Conservation (phyloP, 306 rosid species). For the Crataegus laevigata region DNA sequence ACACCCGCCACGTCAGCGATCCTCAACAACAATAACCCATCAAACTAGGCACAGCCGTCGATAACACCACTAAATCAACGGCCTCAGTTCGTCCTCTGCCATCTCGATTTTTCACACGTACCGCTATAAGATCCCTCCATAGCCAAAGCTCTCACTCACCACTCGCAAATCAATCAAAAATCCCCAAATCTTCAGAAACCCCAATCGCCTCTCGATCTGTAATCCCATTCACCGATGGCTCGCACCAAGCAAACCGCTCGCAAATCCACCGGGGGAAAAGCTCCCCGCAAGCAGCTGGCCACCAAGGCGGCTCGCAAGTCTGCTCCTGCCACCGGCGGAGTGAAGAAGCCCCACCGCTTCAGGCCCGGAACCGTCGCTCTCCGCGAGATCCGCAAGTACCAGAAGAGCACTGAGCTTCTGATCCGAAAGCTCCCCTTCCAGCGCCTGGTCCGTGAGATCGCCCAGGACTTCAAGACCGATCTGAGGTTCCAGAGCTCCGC, state of each 20-base stretch:
- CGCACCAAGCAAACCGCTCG: slow-evolving; percentile 32
- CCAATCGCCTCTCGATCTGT: not conserved
- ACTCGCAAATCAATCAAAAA: not conserved
- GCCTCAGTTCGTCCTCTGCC: not conserved
- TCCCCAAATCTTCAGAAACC: not conserved
- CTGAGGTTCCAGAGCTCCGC: slow-evolving; percentile 30
- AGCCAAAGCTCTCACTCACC: not conserved
- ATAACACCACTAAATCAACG: not conserved
- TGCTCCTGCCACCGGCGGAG: slow-evolving; percentile 32
- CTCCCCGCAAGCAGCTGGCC: slow-evolving; percentile 30
- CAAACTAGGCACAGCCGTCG: not conserved
- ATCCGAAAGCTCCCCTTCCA: slow-evolving; percentile 29
- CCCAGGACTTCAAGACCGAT: slow-evolving; percentile 30
- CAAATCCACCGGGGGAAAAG: slow-evolving; percentile 29
- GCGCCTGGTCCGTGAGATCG: slow-evolving; percentile 24
- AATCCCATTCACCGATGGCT: slow-evolving; percentile 1
- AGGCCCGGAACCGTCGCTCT: slow-evolving; percentile 28
- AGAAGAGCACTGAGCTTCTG: slow-evolving; percentile 27
- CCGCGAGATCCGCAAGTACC: slow-evolving; percentile 28
- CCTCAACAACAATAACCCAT: not conserved
- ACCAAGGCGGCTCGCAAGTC: slow-evolving; percentile 30
- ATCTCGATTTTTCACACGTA: not conserved
- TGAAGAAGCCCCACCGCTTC: slow-evolving; percentile 31
- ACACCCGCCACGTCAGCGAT: not conserved
- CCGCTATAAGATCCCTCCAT: not conserved